phyloP scores from a whole-genome alignment of 371 early-diverging fungal species.

The Rhizopus arrhizus region DNA sequence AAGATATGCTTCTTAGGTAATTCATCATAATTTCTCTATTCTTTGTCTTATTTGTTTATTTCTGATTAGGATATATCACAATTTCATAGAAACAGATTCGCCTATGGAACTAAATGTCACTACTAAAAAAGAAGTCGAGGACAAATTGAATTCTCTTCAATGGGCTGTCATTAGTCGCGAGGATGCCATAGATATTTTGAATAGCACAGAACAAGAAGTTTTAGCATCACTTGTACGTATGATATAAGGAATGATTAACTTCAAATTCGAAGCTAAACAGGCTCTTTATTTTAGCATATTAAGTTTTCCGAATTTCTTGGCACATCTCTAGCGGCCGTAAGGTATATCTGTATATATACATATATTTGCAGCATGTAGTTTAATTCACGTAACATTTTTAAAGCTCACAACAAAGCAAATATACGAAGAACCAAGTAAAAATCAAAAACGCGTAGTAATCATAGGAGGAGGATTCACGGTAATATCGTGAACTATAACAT shows the following conservation, averaged over 20 bases:
- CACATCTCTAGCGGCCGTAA: constrained; percentile 16
- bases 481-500: constrained; percentile 8
- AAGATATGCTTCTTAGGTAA: constrained; percentile 32
- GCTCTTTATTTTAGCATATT: background rate
- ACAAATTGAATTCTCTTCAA: constrained; percentile 28
- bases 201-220: constrained; percentile 43
- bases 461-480: constrained; percentile 55
- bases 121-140: constrained; percentile 27
- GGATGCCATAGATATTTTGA: constrained; percentile 29
- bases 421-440: background rate
- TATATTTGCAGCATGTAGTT: background rate
- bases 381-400: background rate
- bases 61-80: constrained; percentile 40
- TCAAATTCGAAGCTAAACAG: background rate
- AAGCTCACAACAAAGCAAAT: constrained; percentile 19
- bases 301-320: constrained; percentile 14
- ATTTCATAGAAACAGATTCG: constrained; percentile 35
- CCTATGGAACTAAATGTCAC: constrained; percentile 36
- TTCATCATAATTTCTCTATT: background rate
- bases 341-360: constrained; percentile 1
- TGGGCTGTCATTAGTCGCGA: constrained; percentile 33
- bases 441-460: constrained; percentile 37
- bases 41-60: background rate
- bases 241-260: background rate
- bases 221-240: constrained; percentile 33